phyloP scores from a whole-genome alignment of 2,329 filamentous ascomycete species.

The Ophiostoma sp. region DNA sequence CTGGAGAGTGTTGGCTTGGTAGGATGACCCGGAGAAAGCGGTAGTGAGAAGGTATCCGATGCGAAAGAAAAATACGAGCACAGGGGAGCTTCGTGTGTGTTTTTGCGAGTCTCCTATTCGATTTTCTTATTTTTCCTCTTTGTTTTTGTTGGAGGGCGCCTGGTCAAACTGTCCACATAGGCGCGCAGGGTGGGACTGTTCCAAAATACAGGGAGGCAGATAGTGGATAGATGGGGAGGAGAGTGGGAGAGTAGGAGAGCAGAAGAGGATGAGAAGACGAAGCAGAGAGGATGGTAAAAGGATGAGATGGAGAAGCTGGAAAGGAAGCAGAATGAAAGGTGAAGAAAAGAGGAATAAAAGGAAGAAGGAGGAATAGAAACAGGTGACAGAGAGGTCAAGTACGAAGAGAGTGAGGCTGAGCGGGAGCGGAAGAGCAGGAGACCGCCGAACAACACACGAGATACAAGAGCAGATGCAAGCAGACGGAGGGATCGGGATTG shows the following conservation, averaged over 20 bases:
- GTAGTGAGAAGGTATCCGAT: slow-evolving; percentile 8
- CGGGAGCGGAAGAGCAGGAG: neutral
- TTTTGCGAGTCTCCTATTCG: neutral
- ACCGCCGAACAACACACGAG: neutral
- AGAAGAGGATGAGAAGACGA: no score
- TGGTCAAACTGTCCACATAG: slow-evolving; percentile 11
- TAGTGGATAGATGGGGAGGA: neutral
- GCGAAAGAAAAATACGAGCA: neutral
- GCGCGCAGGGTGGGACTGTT: slow-evolving; percentile 13
- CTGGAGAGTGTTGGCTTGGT: neutral
- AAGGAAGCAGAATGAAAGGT: neutral
- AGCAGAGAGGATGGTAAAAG: neutral
- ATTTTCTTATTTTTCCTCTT: neutral
- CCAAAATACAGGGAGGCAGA: slow-evolving; percentile 7
- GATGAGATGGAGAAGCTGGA: neutral
- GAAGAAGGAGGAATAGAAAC: neutral
- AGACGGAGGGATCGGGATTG: neutral
- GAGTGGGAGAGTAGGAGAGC: neutral
- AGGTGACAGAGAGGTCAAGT: neutral
- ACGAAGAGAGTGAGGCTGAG: slow-evolving; percentile 4
- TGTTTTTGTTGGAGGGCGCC: slow-evolving; percentile 5
- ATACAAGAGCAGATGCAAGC: neutral
- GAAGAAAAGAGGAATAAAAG: neutral
- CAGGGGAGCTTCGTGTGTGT: neutral
- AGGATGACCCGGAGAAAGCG: neutral